Base-by-base conservation (phyloP, 106 monocot genomes). In the Iris macrosiphon region DNA sequence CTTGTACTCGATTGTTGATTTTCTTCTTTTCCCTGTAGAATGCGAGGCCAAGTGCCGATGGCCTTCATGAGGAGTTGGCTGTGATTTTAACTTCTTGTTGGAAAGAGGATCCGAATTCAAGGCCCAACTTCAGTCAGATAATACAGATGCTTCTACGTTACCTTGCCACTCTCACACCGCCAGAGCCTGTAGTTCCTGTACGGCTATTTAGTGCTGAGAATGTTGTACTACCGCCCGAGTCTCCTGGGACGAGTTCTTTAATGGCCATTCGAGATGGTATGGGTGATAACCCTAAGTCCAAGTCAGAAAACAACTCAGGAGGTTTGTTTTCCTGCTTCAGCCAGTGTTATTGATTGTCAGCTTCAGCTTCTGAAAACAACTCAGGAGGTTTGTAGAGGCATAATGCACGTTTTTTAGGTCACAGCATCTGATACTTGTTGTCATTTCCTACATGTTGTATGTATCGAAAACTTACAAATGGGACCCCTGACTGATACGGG, bases 201-300 rank as follows among this genome's bases (percentile, higher is more conserved):
- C 72, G 79, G 3, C 40, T 75, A 31, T 96, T 96, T 61, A 71
- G 71, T 21, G 73, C 82, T 18, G 89, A 90, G 60, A 96, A 96
- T 55, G 45, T 45, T 3, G 77, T 86, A 18, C 40, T 96, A 7
- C 96, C 96, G 7, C 96, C 96, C 0, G 96, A 96, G 60, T 96
- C 96, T 56, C 96, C 96, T 8, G 96, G 96, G 31, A 96, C 96
- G 17, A 90, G 90, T 52, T 90, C 96, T 14, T 53, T 96, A 52
- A 86, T 96, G 86, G 90, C 86, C 17, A 53, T 71, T 57, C 79
- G 77, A 37, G 96, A 88, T 41, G 86, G 67, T 17, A 39, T 72
- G 34, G 75, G 83, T 17, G 79, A 76, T 21, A 79, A 72, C 2
- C 75, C 76, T 10, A 74, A 72, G 61, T 60, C 26, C 20, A 40